Percentiles rank a stretch among this genome's conserved stretches.
These are phyloP conservation scores for Penicillium mononematosum DNA, from an alignment of 495 filamentous ascomycete species.

Conservation along the genomic window DNA sequence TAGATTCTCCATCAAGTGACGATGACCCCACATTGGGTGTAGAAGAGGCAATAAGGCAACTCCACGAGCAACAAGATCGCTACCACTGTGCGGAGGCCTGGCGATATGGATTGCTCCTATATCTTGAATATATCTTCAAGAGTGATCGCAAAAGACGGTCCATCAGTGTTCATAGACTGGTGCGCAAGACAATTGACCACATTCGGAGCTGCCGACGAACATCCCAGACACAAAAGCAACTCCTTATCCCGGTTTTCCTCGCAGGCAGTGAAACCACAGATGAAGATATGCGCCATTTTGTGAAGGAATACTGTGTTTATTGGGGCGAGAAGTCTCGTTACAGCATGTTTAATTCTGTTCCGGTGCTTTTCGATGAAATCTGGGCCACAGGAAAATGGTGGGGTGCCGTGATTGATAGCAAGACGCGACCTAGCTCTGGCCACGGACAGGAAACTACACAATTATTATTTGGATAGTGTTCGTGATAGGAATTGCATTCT, in stretches of 20 bases:
- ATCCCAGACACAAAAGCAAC: slow-evolving; percentile 25
- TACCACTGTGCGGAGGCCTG: slow-evolving; percentile 33
- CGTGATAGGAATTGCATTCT: no score
- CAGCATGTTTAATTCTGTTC: slow-evolving; percentile 26
- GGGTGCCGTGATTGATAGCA: slow-evolving; percentile 18
- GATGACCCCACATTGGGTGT: not conserved
- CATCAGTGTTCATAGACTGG: not conserved
- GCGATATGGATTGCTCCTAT: slow-evolving; percentile 30
- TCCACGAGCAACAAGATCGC: slow-evolving; percentile 29
- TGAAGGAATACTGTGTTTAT: slow-evolving; percentile 21
- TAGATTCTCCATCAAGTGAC: not conserved
- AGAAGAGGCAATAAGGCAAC: slow-evolving; percentile 11
- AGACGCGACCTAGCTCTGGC: slow-evolving; percentile 2
- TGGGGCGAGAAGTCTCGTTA: slow-evolving; percentile 20
- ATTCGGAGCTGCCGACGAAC: slow-evolving; percentile 28
- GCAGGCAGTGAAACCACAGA: slow-evolving; percentile 31
- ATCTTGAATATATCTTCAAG: slow-evolving; percentile 30
- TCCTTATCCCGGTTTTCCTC: slow-evolving; percentile 30
- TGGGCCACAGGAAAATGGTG: slow-evolving; percentile 18
- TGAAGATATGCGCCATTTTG: slow-evolving; percentile 19
- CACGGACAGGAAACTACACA: not conserved
- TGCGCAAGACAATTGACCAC: slow-evolving; percentile 22
- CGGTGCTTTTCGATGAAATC: slow-evolving; percentile 18
- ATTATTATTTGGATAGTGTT: not conserved
- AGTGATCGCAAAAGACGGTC: slow-evolving; percentile 11